Base-by-base conservation (phyloP, 163 green algal species). In the Botryococcus braunii region DNA sequence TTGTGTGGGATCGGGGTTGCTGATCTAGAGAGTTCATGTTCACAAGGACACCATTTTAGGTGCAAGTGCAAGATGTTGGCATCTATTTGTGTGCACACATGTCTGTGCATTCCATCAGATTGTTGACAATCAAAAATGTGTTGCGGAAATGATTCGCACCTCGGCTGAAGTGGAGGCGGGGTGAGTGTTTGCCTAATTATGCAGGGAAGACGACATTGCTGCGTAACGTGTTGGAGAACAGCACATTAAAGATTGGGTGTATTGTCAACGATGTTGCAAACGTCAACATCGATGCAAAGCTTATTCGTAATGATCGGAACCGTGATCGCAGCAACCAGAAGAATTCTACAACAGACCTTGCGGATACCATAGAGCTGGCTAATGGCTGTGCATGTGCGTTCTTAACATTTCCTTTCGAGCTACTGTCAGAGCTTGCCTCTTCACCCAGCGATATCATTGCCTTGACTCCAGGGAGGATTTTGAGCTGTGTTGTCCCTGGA, bases 251-350 rank as follows among this genome's bases (percentile, higher is more conserved):
- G 76, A 89, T 98, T 29, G 92, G 86, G 0, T 95, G 88, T 70
- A 89, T 96, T 39, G 92, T 98, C 5, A 97, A 97, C 69, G 92
- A 97, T 67, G 88, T 97, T 17, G 89, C 92, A 0, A 74, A 46
- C 7, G 78, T 97, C 35, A 97, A 97, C 74, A 93, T 97, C 29
- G 92, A 97, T 68, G 90, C 92, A 55, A 96, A 96, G 74, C 84
- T 97, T 0, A 87, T 97, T n/a, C 75, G 86, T n/a, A 93, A 92
- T 49, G 83, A 92, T 61, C 75, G 80, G 32, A 76, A 48, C n/a
- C 41, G 55, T 34, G 72, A 60, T 17, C 52, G 73, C 4, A 49
- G 49, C 25, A 67, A 68, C 29, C 43, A 69, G 23, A 47, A 55
- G 27, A 86, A 83, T 67, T 80, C 69, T 25, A 94, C 86, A 9